Conservation (phyloP, 2,329 filamentous ascomycete genomes). For the Trichoderma breve region DNA sequence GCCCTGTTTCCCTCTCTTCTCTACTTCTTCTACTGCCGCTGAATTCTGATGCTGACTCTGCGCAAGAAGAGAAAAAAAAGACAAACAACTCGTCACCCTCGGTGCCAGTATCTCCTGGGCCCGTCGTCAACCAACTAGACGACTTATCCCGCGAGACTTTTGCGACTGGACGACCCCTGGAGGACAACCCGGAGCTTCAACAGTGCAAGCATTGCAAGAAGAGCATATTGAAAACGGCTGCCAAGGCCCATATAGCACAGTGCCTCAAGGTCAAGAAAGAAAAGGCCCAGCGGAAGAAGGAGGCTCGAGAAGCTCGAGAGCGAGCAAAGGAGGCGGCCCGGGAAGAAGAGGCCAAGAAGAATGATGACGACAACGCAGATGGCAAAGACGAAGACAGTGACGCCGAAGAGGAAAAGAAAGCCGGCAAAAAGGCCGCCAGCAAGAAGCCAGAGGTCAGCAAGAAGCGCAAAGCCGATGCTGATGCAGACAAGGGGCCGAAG, state of each 20-base stretch:
- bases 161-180: slow-evolving; percentile 74
- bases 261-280: slow-evolving; percentile 84
- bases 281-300: slow-evolving; percentile 74
- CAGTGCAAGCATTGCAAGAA: slow-evolving; percentile 96
- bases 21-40: too few species aligned
- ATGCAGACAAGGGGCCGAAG: slow-evolving; percentile 79
- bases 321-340: slow-evolving; percentile 61
- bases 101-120: slow-evolving; percentile 49
- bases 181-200: slow-evolving; percentile 75
- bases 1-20: not conserved
- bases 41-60: not conserved
- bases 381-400: slow-evolving; percentile 51
- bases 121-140: slow-evolving; percentile 67
- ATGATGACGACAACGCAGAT: slow-evolving; percentile 47
- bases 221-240: slow-evolving; percentile 71
- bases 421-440: slow-evolving; percentile 61
- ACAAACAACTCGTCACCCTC: slow-evolving; percentile 42
- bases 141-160: slow-evolving; percentile 76
- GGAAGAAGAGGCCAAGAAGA: slow-evolving; percentile 54
- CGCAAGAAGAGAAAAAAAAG: slow-evolving; percentile 58
- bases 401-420: slow-evolving; percentile 46
- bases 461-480: slow-evolving; percentile 73
- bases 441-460: slow-evolving; percentile 72
- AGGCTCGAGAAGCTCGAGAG: slow-evolving; percentile 68
- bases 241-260: slow-evolving; percentile 75